Conservation (phyloP, 495 filamentous ascomycete genomes). For the Hyaloscypha bicolor region DNA sequence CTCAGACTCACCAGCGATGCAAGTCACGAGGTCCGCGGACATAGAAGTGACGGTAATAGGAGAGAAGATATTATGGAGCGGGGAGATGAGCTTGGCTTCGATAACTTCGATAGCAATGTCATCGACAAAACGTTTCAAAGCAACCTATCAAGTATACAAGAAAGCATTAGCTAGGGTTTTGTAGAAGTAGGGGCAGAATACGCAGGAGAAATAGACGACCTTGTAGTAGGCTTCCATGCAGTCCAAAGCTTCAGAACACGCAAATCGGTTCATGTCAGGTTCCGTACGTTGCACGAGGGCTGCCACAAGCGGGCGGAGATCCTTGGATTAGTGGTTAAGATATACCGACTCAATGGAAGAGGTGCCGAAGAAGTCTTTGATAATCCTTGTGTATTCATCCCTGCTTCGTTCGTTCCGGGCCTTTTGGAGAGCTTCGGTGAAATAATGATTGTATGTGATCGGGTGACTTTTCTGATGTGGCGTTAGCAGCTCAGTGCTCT, state of each 20-base stretch:
- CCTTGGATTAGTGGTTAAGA: slow-evolving; percentile 15
- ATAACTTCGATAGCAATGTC: slow-evolving; percentile 60
- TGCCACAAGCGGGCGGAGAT: slow-evolving; percentile 35
- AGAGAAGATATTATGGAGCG: slow-evolving; percentile 45
- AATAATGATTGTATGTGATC: slow-evolving; percentile 56
- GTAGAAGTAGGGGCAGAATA: slow-evolving; percentile 19
- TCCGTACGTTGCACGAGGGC: slow-evolving; percentile 32
- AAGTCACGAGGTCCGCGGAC: slow-evolving; percentile 42
- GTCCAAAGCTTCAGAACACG: slow-evolving; percentile 49
- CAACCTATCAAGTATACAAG: slow-evolving; percentile 47
- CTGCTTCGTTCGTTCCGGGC: slow-evolving; percentile 30
- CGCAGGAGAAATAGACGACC: slow-evolving; percentile 32
- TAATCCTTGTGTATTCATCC: slow-evolving; percentile 28
- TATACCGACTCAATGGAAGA: slow-evolving; percentile 9
- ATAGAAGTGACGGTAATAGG: slow-evolving; percentile 48
- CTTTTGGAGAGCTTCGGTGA: slow-evolving; percentile 46
- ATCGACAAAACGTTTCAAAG: slow-evolving; percentile 63
- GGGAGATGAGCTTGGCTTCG: slow-evolving; percentile 57
- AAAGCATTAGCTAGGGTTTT: slow-evolving; percentile 11
- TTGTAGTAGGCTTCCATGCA: slow-evolving; percentile 56
- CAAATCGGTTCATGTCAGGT: slow-evolving; percentile 42
- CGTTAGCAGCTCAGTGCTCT: slow-evolving; percentile 29
- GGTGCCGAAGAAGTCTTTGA: slow-evolving; percentile 18
- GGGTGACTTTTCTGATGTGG: slow-evolving; percentile 37
- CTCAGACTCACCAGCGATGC: slow-evolving; percentile 58